Evolutionary conservation across 345 rosid genomes (phyloP), one percentile per base, ranked within the genome.

Genomic region (Dipteronia dyeriana): DNA sequence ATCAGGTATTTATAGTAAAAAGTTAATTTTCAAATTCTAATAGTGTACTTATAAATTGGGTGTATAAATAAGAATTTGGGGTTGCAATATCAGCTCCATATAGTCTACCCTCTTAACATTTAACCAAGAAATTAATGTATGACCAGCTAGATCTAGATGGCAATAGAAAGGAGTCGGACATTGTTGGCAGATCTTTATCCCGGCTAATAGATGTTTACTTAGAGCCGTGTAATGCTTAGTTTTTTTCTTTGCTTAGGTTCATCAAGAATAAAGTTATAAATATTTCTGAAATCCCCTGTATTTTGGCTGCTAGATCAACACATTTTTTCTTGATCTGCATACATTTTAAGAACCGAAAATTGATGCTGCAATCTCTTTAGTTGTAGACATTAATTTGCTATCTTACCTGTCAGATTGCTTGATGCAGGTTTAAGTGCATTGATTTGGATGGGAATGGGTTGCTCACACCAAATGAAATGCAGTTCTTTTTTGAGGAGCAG

Each of bases 401-500:
- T 67, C n/a, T 67, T 22, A 67, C 53, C 53, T 9, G 23, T 41
- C 78, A 49, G 47, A 47, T 74, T 76, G 71, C 47, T 56, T 49
- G 25, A 26, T 75, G 29, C 77, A 95, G 98, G 97, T 95, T 93
- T 90, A 93, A 84, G 82, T 95, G 97, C 88, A 84, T 93, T 75
- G 98, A 95, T 89, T 89, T 95, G 90, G 98, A 95, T 85, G 94
- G 91, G 53, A 95, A 95, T 81, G 97, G 97, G 78, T 73, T 93
- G 78, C 76, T 95, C 78, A 93, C 98, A 4, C 85, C 90, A 68
- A 94, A 94, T 49, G 98, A 94, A 81, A 85, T 94, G 84, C 98
- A 94, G 68, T 94, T 89, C 88, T 94, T 94, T 82, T 95, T 93
- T 60, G 98, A 95, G 81, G 98, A 95, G 86, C 98, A 95, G 79